Conservation (phyloP, 306 rosid genomes). For the Cicer arietinum region DNA sequence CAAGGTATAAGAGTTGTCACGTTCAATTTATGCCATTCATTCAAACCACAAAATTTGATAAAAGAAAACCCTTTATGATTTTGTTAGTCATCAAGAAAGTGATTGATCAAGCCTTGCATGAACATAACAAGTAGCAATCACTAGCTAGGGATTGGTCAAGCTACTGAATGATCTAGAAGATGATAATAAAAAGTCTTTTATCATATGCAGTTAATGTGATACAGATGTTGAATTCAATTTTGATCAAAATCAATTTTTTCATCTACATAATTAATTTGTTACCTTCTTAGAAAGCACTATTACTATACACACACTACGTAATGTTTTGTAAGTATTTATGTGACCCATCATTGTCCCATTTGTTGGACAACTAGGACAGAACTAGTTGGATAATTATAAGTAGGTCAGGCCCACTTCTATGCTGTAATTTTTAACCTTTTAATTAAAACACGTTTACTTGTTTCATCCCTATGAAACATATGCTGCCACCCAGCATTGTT, state of each 20-base stretch:
- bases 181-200: constrained; percentile 33
- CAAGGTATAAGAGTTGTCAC: background rate
- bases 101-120: constrained; percentile 53
- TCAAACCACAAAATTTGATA: constrained; percentile 48
- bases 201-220: constrained; percentile 47
- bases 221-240: constrained; percentile 40
- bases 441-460: constrained; percentile 51
- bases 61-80: constrained; percentile 45
- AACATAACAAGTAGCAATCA: constrained; percentile 42
- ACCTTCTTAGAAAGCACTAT: constrained; percentile 12
- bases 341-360: constrained; percentile 56
- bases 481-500: constrained; percentile 45
- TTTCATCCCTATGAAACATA: constrained; percentile 51
- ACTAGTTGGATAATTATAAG: constrained; percentile 53
- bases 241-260: constrained; percentile 19
- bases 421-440: constrained; percentile 62
- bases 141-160: constrained; percentile 51
- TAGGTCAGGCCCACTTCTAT: constrained; percentile 69
- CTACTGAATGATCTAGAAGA: constrained; percentile 44
- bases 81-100: constrained; percentile 63
- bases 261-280: constrained; percentile 6
- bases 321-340: constrained; percentile 40
- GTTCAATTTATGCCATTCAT: constrained; percentile 49
- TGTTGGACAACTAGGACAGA: constrained; percentile 61
- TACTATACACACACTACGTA: constrained; percentile 27